Base-by-base conservation (phyloP, 129 eudicot genomes). In the Cynara cardunculus region DNA sequence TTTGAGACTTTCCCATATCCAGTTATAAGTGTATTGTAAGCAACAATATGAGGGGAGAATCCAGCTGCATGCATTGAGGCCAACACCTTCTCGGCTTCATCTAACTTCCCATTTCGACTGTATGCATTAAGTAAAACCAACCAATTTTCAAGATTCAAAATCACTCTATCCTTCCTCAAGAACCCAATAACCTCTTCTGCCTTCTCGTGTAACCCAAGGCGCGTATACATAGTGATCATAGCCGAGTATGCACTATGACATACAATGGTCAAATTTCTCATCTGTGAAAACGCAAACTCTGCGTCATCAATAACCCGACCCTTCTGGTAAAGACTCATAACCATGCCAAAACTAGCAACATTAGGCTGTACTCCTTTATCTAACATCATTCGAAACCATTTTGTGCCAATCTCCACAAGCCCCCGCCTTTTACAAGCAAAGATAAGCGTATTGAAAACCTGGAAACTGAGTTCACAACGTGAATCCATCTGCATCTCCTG, bases 301-400 rank as follows among this genome's bases (percentile, higher is more conserved):
- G 97, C 97, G 81, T 95, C 99, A 81, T 88, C 89, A 71, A 92
- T 74, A 82, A 69, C 84, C 86, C 88, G 80, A 26, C 89, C 87
- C 84, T 90, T 95, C 73, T 89, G 97, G 84, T 90, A 90, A 77
- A 95, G 92, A 81, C 84, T 82, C 99, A 92, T 95, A 18, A 95
- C 84, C 99, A 95, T 95, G 39, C 97, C 99, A 76, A 95, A 89
- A 9, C 94, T 95, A 73, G 99, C 99, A 77, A 89, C 91, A 77
- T 92, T 90, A 32, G 99, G 99, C 82, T 53, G 77, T 78, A 95
- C 85, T 46, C 84, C 72, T 67, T 81, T 49, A 13, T 90, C 90
- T 87, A 95, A 83, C 99, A 95, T 92, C 93, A 87, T 82, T 9
- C 81, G 84, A 68, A 92, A 95, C 94, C 97, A 95, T 81, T 85